Evolutionary conservation across 148 eudicot species (phyloP).

Genomic region (Drosera capensis): DNA sequence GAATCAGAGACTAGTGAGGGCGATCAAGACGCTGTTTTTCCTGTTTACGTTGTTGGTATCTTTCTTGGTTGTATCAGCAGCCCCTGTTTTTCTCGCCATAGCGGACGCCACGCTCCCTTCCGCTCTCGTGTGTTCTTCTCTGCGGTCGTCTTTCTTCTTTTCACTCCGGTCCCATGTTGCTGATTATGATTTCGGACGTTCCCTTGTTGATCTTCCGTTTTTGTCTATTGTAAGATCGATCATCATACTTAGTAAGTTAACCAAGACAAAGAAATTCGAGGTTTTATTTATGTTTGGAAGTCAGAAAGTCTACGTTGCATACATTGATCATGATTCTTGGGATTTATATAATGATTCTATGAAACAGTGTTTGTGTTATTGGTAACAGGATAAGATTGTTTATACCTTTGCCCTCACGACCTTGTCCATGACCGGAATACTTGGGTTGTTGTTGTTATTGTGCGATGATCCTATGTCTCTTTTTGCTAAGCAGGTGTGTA

Average conservation of each 20-base stretch:
- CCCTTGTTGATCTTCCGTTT: conserved; percentile 29
- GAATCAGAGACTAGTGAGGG: conserved; percentile 18
- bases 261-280: background rate
- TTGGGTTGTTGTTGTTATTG: background rate
- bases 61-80: conserved; percentile 22
- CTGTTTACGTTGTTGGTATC: conserved; percentile 23
- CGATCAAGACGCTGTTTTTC: conserved; percentile 30
- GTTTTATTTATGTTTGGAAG: background rate
- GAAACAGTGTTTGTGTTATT: background rate
- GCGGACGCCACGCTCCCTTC: conserved; percentile 28
- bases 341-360: background rate
- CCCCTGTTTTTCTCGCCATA: conserved; percentile 24
- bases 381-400: too few relatives aligned
- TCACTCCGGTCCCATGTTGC: conserved; percentile 10
- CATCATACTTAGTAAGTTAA: conserved; percentile 23
- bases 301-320: background rate
- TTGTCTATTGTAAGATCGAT: conserved; percentile 24
- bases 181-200: conserved; percentile 25
- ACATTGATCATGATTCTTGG: background rate
- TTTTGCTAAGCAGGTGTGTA: conserved; percentile 46
- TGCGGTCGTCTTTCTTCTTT: conserved; percentile 12
- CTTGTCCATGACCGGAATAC: too few relatives aligned
- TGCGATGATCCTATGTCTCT: background rate
- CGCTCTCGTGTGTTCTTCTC: conserved; percentile 17
- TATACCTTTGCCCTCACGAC: too few relatives aligned